These are phyloP conservation scores for Acacia pycnantha DNA, from an alignment of 331 rosid genomes.

Conservation along the genomic window DNA sequence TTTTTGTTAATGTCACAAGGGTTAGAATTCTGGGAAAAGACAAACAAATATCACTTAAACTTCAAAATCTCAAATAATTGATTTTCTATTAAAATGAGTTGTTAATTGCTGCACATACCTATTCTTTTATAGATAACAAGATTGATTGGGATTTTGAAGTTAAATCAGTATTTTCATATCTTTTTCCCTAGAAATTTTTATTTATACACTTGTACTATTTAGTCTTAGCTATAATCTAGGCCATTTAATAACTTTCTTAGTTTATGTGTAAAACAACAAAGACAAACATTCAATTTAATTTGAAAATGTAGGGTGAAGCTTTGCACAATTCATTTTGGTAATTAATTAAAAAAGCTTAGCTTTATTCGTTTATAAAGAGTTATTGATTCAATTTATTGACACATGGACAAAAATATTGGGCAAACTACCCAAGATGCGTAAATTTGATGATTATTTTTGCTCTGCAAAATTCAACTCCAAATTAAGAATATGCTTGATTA, in stretches of 20 bases:
- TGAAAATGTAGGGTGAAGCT: background rate
- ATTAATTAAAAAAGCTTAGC: background rate
- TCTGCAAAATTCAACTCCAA: background rate
- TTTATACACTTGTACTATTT: too few relatives aligned
- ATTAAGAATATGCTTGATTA: background rate
- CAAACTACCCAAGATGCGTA: background rate
- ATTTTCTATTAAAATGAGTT: too few relatives aligned
- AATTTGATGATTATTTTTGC: background rate
- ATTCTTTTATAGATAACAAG: too few relatives aligned
- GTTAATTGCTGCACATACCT: too few relatives aligned
- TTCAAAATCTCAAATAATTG: too few relatives aligned
- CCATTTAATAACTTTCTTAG: background rate
- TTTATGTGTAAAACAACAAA: background rate
- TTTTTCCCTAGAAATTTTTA: too few relatives aligned
- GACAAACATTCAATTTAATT: background rate
- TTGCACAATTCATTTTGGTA: background rate
- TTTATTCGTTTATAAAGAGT: background rate
- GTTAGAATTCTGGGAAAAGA: too few relatives aligned
- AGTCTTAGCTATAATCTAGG: background rate
- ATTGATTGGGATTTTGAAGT: too few relatives aligned
- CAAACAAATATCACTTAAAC: too few relatives aligned
- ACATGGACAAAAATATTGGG: background rate
- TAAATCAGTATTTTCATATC: too few relatives aligned
- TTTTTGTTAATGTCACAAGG: too few relatives aligned
- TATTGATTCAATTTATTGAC: background rate